Evolutionary conservation across 345 rosid genomes (phyloP), one percentile per base, ranked within the genome.

Genomic region (Melastoma malabathricum): DNA sequence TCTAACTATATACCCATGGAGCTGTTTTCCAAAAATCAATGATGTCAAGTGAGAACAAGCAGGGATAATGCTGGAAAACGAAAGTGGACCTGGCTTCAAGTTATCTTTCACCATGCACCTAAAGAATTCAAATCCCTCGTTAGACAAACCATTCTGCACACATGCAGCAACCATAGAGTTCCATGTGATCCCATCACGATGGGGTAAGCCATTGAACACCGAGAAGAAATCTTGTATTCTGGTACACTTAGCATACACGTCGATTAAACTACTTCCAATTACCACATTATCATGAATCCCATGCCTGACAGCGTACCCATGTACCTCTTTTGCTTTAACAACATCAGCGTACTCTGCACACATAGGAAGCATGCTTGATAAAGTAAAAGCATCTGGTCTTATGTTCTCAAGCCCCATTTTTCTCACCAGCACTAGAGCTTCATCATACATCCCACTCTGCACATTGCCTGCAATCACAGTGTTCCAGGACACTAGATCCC

Each of bases 401-500:
- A 83, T 46, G 25, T 69, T 65, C 18, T 58, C 65, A 41, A 50
- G 57, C 51, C 73, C 81, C 87, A 89, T 83, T 55, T 79, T 69
- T 63, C 81, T 72, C 61, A 81, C 79, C 83, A 83, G 71, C 60
- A 27, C 56, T 55, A 89, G 59, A 51, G 88, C 93, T 54, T 79
- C 81, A 58, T 68, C 80, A 66, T 72, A 66, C 79, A 72, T 64
- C 17, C 93, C 93, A 56, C 69, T 79, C 47, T 76, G 82, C 13
- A 69, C 89, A 66, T 69, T 71, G 34, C 93, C 89, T 13, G 80
- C 67, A 60, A 85, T 74, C 50, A 85, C 68, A 1, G 95, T 89
- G 58, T 89, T 89, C 87, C 85, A 89, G 0, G 97, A 89, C 54
- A 89, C 89, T 45, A 79, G 56, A 63, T 83, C 95, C 59, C 77